Conservation (phyloP, 345 rosid species). For the Salix exigua region DNA sequence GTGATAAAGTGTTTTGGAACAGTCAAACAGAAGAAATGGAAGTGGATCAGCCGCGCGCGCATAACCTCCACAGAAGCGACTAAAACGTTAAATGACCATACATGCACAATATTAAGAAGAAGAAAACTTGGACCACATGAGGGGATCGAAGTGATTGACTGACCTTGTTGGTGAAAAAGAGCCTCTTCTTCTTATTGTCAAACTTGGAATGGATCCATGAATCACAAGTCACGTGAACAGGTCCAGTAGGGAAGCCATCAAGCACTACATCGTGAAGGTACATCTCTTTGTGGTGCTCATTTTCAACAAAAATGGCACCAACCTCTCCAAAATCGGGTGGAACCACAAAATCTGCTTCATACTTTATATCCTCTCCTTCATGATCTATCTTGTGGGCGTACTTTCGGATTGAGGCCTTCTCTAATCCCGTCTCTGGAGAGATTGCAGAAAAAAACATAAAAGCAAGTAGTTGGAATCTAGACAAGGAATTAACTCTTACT, state of each 20-base stretch:
- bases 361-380: slow-evolving; percentile 3
- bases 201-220: slow-evolving; percentile 16
- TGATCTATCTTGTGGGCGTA: slow-evolving; percentile 8
- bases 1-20: not conserved
- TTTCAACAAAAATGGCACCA: slow-evolving; percentile 20
- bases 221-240: slow-evolving; percentile 6
- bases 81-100: no score
- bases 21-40: not conserved
- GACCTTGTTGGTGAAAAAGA: slow-evolving; percentile 66
- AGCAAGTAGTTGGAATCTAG: not conserved
- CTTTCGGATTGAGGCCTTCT: slow-evolving; percentile 12
- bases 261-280: slow-evolving; percentile 17
- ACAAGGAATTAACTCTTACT: not conserved
- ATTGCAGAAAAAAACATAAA: no score
- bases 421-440: slow-evolving; percentile 16
- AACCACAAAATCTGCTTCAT: slow-evolving; percentile 15
- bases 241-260: slow-evolving; percentile 12
- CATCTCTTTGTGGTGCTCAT: slow-evolving; percentile 29
- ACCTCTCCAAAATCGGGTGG: slow-evolving; percentile 17
- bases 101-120: no score
- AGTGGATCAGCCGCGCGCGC: no score
- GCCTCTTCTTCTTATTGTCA: slow-evolving; percentile 26
- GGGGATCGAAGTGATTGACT: not conserved
- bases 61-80: no score
- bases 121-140: not conserved